phyloP scores from a whole-genome alignment of 768 basidiomycete genomes.

The Multifurca ochricompacta region DNA sequence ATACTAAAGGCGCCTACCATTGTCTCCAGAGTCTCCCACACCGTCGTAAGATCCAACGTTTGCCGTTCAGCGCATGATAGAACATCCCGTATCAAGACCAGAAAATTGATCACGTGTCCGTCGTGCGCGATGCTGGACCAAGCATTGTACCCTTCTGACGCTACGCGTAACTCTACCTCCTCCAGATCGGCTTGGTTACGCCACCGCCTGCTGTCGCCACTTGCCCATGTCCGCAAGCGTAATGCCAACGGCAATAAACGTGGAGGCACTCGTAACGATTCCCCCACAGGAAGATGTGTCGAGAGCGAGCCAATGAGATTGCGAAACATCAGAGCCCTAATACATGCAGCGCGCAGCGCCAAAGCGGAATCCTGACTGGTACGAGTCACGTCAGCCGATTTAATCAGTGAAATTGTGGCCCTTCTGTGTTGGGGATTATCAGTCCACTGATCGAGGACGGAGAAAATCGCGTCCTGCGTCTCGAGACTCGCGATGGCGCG shows the following conservation, averaged over 20 bases:
- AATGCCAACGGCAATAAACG: neutral
- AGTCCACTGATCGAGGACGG: neutral
- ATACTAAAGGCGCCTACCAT: neutral
- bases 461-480: neutral
- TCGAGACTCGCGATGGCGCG: constrained; percentile 1
- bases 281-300: neutral
- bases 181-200: neutral
- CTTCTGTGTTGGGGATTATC: neutral
- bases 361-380: neutral
- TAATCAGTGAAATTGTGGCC: neutral
- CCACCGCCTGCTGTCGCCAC: neutral
- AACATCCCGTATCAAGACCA: constrained; percentile 2
- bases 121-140: neutral
- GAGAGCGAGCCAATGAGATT: neutral
- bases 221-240: neutral
- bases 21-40: constrained; percentile 2
- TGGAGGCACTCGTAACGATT: neutral
- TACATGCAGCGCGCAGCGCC: constrained; percentile 1
- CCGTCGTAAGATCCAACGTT: neutral
- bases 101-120: neutral
- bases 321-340: constrained; percentile 2
- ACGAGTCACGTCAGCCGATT: neutral
- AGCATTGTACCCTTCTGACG: neutral
- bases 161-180: neutral
- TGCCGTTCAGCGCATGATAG: neutral